Percentiles rank a stretch among this genome's conserved stretches.
phyloP scores from a whole-genome alignment of 2,329 filamentous ascomycete genomes.

The Nemania sp. region DNA sequence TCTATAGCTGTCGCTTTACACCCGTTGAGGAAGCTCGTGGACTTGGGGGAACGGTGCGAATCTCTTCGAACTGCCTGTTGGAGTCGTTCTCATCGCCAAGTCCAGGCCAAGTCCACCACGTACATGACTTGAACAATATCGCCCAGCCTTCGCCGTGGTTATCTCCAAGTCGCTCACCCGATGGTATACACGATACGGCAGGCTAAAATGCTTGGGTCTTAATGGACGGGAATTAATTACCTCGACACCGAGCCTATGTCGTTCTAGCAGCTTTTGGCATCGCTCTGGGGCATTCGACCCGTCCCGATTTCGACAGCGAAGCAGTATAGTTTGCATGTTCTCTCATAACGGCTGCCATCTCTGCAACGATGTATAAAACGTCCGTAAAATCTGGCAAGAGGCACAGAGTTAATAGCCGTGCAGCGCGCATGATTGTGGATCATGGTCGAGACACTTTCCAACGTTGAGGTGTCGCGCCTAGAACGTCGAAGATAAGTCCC shows the following conservation, averaged over 20 bases:
- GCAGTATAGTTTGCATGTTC: neutral
- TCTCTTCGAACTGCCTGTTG: slow-evolving; percentile 21
- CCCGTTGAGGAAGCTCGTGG: slow-evolving; percentile 20
- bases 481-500: neutral
- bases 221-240: slow-evolving; percentile 2
- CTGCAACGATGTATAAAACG: neutral
- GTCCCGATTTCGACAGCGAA: neutral
- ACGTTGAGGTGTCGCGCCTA: neutral
- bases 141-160: neutral
- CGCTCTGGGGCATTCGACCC: neutral
- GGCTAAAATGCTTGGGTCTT: slow-evolving; percentile 20
- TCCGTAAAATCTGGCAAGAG: neutral
- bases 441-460: neutral
- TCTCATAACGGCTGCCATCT: neutral
- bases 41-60: neutral
- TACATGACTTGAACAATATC: neutral
- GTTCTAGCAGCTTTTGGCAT: neutral
- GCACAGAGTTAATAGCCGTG: neutral
- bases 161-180: neutral
- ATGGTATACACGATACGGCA: neutral
- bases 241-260: neutral
- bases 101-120: slow-evolving; percentile 3
- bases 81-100: slow-evolving; percentile 21
- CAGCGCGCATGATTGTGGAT: neutral
- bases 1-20: slow-evolving; percentile 1